Evolutionary conservation across 2,329 filamentous ascomycete species (phyloP).

Genomic region (Pseudocercospora macadamiae): DNA sequence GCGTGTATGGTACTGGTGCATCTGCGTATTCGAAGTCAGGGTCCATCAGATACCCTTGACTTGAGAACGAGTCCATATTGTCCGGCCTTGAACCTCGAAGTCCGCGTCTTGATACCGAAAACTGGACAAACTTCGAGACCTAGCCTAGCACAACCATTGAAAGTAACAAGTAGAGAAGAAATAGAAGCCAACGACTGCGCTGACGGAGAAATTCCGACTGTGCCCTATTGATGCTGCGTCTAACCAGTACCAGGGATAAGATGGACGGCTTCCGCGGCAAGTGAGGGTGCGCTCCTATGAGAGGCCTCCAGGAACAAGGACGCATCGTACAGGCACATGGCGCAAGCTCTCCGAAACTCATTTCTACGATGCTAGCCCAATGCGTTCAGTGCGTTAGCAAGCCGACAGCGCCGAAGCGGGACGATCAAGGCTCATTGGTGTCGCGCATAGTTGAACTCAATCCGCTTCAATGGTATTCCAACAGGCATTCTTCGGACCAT

Average conservation of each 20-base stretch:
- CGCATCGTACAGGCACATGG: not conserved
- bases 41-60: not conserved
- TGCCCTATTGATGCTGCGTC: not conserved
- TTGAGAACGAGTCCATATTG: not conserved
- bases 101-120: not conserved
- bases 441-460: conserved; percentile 4
- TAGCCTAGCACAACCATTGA: not conserved
- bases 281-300: not conserved
- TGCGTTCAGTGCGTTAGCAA: conserved; percentile 1
- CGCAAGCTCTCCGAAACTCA: conserved; percentile 3
- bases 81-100: not conserved
- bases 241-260: not conserved
- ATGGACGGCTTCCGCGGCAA: conserved; percentile 2
- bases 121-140: not conserved
- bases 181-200: not conserved
- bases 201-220: not conserved
- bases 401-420: not conserved
- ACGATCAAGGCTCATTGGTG: conserved; percentile 1
- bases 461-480: not conserved
- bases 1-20: not conserved
- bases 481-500: not conserved
- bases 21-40: conserved; percentile 1
- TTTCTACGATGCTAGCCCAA: conserved; percentile 2
- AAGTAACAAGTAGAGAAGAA: not conserved
- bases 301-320: not conserved